Base-by-base conservation (phyloP, 345 rosid genomes). In the Salix dunnii region DNA sequence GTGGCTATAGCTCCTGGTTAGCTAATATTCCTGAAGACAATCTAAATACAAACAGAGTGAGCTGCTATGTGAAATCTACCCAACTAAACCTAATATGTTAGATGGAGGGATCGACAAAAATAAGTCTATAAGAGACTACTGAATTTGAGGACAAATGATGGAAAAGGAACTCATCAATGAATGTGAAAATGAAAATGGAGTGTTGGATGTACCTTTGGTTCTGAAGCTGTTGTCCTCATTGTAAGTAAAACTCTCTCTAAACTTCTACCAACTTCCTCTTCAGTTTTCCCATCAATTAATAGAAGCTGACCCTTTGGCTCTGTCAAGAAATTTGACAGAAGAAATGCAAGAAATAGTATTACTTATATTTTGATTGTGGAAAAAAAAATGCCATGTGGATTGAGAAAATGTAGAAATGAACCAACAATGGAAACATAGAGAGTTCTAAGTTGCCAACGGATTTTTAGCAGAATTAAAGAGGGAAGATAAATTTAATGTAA, bases 231-330 rank as follows among this genome's bases (percentile, higher is more conserved):
- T 78, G 81, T 89, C 81, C 94, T 91, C 98, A 96, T 93, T 58
- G 99, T 96, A 70, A 91, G 99, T 88, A 96, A 78, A 79, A 93
- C 98, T 80, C 99, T 92, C 84, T 93, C 99, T 78, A 96, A 84
- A 85, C 92, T 93, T 82, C 86, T 89, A 84, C 81, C 83, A 79
- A 93, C 94, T 90, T 88, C 98, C 46, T 89, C 94, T 78, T 91
- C 90, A 67, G 97, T 96, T 87, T 92, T 93, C 25, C 99, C 99
- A 87, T 96, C 93, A 86, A 96, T 92, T 72, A 86, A 65, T 46
- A 96, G 90, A 84, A 96, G 96, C 88, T 96, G 99, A 79, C 97
- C 99, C 86, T 93, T 96, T 25, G 99, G 99, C 82, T 93, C 97
- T 93, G 90, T 43, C 38, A 74, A 76, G 33, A 51, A 80, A 58